A percentile compares a stretch with the other conserved stretches of the same genome.
phyloP scores from a whole-genome alignment of 805 yeast genomes.

The Schizosaccharomyces japonicus region DNA sequence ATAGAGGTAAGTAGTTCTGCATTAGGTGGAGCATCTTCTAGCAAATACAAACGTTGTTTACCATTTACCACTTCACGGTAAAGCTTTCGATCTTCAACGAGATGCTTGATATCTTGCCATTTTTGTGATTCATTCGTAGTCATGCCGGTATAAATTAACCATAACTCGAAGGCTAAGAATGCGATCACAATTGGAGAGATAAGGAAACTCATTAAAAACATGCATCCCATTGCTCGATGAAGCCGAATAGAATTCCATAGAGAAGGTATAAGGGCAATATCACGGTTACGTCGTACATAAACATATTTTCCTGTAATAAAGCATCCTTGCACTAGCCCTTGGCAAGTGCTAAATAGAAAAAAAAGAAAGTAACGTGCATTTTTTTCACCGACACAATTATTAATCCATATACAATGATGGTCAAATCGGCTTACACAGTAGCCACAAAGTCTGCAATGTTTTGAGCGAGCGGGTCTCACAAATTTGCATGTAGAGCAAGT shows the following conservation, averaged over 20 bases:
- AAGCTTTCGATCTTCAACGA: conserved; percentile 22
- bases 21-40: background rate
- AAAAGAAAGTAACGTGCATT: conserved; percentile 38
- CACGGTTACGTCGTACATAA: background rate
- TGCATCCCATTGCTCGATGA: conserved; percentile 17
- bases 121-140: conserved; percentile 54
- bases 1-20: background rate
- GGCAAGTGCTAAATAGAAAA: conserved; percentile 28
- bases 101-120: conserved; percentile 40
- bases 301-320: conserved; percentile 6
- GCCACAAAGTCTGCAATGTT: conserved; percentile 32
- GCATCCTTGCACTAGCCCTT: conserved; percentile 23
- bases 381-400: conserved; percentile 34
- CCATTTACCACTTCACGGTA: background rate
- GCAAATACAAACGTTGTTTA: background rate
- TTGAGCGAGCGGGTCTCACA: conserved; percentile 34
- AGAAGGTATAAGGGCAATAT: background rate
- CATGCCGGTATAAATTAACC: conserved; percentile 36
- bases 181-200: conserved; percentile 17
- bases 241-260: background rate
- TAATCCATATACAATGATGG: conserved; percentile 42
- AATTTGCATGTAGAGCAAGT: conserved; percentile 26
- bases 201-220: conserved; percentile 23
- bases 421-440: conserved; percentile 27
- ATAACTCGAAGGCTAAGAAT: conserved; percentile 25